Conservation (phyloP, 495 filamentous ascomycete genomes). For the Tuber brumale region DNA sequence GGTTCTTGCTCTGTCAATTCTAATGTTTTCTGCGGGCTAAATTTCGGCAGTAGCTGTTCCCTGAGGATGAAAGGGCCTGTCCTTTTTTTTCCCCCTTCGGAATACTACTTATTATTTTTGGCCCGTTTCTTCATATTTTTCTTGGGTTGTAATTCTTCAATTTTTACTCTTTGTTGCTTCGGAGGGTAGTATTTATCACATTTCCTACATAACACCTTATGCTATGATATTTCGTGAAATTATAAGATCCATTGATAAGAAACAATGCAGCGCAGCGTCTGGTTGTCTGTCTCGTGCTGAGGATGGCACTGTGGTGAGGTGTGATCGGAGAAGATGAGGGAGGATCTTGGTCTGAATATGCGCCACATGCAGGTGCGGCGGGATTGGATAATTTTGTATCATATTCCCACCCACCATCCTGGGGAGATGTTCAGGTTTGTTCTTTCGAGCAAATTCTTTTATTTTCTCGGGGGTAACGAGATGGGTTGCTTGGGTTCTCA, state of each 20-base stretch:
- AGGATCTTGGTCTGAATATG: not conserved
- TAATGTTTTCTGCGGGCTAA: constrained; percentile 8
- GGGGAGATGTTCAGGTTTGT: not conserved
- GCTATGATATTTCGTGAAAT: not conserved
- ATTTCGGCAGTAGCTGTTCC: constrained; percentile 11
- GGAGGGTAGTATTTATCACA: not conserved
- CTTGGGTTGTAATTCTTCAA: constrained; percentile 1
- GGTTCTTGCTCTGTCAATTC: constrained; percentile 17
- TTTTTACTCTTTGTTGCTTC: not conserved
- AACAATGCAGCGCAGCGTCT: not conserved
- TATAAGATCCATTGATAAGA: not conserved
- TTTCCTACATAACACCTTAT: not conserved
- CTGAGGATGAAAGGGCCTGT: constrained; percentile 8
- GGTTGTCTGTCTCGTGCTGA: not conserved
- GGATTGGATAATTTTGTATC: not conserved
- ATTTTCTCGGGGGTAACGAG: not conserved
- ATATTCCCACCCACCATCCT: not conserved
- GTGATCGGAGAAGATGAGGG: not conserved
- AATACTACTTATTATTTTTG: not conserved
- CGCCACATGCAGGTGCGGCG: not conserved
- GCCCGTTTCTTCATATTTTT: not conserved
- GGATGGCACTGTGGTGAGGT: not conserved
- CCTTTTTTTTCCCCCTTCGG: constrained; percentile 10
- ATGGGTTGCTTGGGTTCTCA: not conserved
- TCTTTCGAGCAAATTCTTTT: not conserved